Base-by-base conservation (phyloP, 2,329 filamentous ascomycete genomes). In the Claviceps maximensis region DNA sequence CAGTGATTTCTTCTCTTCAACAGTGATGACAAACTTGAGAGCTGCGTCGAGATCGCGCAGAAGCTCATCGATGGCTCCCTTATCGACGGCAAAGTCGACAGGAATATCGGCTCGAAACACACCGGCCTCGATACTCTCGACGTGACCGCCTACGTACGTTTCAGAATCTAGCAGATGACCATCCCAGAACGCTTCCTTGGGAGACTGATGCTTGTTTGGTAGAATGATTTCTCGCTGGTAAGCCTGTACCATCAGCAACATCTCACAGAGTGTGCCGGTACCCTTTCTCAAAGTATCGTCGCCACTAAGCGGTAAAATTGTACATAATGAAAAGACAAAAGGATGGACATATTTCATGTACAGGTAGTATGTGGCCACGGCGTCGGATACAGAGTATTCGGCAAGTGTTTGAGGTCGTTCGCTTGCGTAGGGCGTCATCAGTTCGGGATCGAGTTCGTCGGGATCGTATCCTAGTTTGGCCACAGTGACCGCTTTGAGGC, bases 321-420 rank as follows among this genome's bases (percentile, higher is more conserved):
- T 98, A 70, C 93, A 98, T 0, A 98, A 75, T 1, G 94, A 97
- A 76, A 98, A 98, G 67, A 98, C 93, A 74, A 98, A 98, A 3
- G 93, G 93, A 67, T 98, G 93, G n/a, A 98, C 88, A 68, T 98
- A 98, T 84, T 98, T 98, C 94, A 98, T 98, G 77, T 98, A 98
- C 57, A 98, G 74, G 65, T 98, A 98, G 67, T 98, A 98, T 0
- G 93, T 98, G 23, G 93, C 93, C 50, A 98, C 93, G 10, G 94
- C 94, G 76, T 98, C 94, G 62, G 94, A 98, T 46, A 98, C 93
- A 0, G 94, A 98, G 71, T 98, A 98, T 64, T 98, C 93, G 9
- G 93, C 91, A 50, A 98, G 75, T 0, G 89, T 95, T 66, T 98
- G 93, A 0, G 93, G 93, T 58, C 89, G 79, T 70, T 98, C 93